phyloP scores from a whole-genome alignment of 164 flowering plant species.

The Sextonia rubra region DNA sequence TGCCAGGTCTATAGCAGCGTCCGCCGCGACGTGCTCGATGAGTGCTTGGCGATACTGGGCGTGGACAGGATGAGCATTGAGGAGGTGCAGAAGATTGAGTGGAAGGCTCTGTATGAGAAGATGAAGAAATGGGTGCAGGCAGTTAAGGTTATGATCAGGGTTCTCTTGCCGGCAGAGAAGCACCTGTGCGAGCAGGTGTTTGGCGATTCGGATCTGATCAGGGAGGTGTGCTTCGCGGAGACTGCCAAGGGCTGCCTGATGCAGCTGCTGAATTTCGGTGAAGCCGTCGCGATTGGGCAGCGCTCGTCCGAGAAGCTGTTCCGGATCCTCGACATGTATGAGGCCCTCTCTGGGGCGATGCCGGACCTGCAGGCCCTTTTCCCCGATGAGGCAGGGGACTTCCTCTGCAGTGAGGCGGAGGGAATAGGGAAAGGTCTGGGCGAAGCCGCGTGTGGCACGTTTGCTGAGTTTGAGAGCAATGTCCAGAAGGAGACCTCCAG shows the following conservation, averaged over 20 bases:
- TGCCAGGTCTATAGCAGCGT: conserved; percentile 66
- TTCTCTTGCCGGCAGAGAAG: conserved; percentile 6
- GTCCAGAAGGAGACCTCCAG: neutral
- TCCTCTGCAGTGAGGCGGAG: conserved; percentile 1
- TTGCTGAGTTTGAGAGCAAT: neutral
- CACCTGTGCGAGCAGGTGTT: conserved; percentile 3
- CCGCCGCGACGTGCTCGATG: conserved; percentile 68
- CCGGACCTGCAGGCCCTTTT: conserved; percentile 10
- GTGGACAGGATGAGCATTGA: conserved; percentile 78
- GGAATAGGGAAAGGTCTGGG: conserved; percentile 3
- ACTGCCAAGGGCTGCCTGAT: conserved; percentile 5
- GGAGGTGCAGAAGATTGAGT: conserved; percentile 40
- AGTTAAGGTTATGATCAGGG: conserved; percentile 1
- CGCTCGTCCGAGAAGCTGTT: conserved; percentile 6
- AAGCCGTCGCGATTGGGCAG: conserved; percentile 4
- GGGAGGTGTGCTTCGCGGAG: conserved; percentile 6
- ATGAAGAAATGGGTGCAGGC: conserved; percentile 3
- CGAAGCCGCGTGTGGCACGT: conserved; percentile 1
- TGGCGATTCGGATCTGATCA: neutral
- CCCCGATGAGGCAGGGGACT: neutral
- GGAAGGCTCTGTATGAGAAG: neutral
- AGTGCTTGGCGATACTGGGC: conserved; percentile 57
- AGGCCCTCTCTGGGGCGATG: neutral
- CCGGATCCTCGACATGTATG: conserved; percentile 8
- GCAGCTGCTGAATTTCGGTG: conserved; percentile 9